Evolutionary conservation across 805 yeast genomes (phyloP).

Genomic region (Debaryomyces maramus): DNA sequence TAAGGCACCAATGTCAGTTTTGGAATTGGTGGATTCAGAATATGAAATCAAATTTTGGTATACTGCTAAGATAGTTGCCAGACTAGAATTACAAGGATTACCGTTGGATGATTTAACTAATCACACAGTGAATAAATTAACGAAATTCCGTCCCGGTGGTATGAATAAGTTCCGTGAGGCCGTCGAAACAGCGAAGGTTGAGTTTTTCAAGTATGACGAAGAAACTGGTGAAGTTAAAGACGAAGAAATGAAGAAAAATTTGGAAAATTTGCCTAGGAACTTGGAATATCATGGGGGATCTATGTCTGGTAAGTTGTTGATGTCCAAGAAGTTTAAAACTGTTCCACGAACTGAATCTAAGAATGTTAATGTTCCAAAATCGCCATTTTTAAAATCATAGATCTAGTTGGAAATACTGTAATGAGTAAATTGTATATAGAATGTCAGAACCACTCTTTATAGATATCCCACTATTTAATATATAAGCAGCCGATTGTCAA

Average conservation of each 20-base stretch:
- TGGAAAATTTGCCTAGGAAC: constrained; percentile 33
- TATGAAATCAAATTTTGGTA: constrained; percentile 72
- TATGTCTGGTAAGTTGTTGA: constrained; percentile 21
- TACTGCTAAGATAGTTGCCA: constrained; percentile 81
- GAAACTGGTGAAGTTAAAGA: constrained; percentile 27
- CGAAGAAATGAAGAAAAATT: constrained; percentile 23
- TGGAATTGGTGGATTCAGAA: constrained; percentile 76
- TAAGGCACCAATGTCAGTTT: constrained; percentile 82
- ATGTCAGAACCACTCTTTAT: not conserved
- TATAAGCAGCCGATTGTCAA: too few relatives aligned
- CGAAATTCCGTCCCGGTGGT: constrained; percentile 49
- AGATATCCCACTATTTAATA: too few relatives aligned
- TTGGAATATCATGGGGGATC: constrained; percentile 27
- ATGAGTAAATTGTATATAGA: constrained; percentile 1
- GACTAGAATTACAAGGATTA: constrained; percentile 63
- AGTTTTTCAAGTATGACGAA: constrained; percentile 36
- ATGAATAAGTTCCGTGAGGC: constrained; percentile 53
- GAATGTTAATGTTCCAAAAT: constrained; percentile 27
- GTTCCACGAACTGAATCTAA: constrained; percentile 24
- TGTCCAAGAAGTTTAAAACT: constrained; percentile 36
- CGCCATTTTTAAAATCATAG: constrained; percentile 25
- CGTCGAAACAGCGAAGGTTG: constrained; percentile 51
- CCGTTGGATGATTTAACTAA: constrained; percentile 51
- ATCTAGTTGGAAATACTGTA: not conserved
- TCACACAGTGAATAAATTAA: constrained; percentile 55